These are phyloP conservation scores for Stachybotrys chlorohalonatus DNA, from an alignment of 2,329 filamentous ascomycete genomes.

Conservation along the genomic window DNA sequence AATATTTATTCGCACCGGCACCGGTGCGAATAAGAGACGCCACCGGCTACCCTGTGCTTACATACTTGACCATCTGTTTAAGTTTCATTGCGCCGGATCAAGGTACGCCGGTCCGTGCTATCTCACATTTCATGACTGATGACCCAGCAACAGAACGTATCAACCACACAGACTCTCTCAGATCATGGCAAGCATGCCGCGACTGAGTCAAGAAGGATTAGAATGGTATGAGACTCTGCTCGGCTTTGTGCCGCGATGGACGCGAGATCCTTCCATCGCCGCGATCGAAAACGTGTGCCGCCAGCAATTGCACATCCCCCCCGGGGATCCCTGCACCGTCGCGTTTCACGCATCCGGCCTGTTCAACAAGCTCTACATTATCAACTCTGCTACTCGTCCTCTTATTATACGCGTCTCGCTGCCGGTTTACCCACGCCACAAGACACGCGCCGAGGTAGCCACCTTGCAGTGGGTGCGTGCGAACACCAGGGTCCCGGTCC, in stretches of 20 bases:
- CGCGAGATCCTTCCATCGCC: conserved; percentile 5
- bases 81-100: no score
- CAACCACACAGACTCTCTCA: not conserved
- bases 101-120: no score
- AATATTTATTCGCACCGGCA: no score
- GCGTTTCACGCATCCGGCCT: conserved; percentile 5
- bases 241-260: conserved; percentile 6
- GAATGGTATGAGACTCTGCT: conserved; percentile 6
- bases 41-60: no score
- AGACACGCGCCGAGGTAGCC: conserved; percentile 27
- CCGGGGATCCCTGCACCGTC: conserved; percentile 5
- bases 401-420: conserved; percentile 24
- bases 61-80: no score
- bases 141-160: not conserved
- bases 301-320: conserved; percentile 2
- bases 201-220: not conserved
- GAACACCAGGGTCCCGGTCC: conserved; percentile 21
- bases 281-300: conserved; percentile 8
- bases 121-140: no score
- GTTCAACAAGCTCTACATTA: conserved; percentile 14
- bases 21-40: no score
- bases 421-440: conserved; percentile 23
- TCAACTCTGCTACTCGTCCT: not conserved
- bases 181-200: not conserved
- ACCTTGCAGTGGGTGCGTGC: conserved; percentile 23